These are phyloP conservation scores for Lactarius hatsudake DNA, from an alignment of 768 basidiomycete genomes.

Conservation along the genomic window DNA sequence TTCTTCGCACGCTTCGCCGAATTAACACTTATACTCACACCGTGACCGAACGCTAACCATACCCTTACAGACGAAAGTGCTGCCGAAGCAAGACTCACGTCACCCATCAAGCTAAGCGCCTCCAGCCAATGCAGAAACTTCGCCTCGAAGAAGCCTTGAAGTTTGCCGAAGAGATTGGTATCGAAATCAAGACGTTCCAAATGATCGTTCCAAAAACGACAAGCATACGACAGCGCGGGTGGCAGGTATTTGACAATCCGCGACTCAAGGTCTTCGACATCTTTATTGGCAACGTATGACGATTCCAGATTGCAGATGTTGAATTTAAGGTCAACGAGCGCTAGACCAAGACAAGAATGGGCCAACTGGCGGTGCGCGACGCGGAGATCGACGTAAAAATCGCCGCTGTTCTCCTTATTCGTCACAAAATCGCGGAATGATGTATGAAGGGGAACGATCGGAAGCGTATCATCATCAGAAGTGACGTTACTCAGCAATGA, in stretches of 20 bases:
- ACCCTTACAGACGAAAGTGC: too few species aligned
- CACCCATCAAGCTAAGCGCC: too few species aligned
- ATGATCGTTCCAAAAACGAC: slow-evolving; percentile 6
- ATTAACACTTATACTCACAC: too few species aligned
- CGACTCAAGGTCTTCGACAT: background rate
- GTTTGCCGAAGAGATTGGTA: background rate
- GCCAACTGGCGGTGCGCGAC: background rate
- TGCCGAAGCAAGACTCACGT: too few species aligned
- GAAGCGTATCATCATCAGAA: background rate
- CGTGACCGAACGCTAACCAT: too few species aligned
- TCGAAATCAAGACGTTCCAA: background rate
- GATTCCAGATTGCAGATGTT: slow-evolving; percentile 8
- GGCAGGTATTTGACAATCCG: background rate
- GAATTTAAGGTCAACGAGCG: background rate
- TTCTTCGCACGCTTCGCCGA: too few species aligned
- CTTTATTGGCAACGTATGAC: background rate
- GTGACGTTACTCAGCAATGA: slow-evolving; percentile 9
- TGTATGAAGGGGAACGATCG: background rate
- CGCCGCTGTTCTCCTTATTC: background rate
- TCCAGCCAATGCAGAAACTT: too few species aligned
- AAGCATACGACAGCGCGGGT: background rate
- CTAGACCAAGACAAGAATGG: background rate
- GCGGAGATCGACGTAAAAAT: background rate
- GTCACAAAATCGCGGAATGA: slow-evolving; percentile 3
- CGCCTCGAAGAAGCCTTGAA: too few species aligned